These are phyloP conservation scores for Scenedesmus sp. DNA, from an alignment of 163 green algal genomes.

Conservation along the genomic window DNA sequence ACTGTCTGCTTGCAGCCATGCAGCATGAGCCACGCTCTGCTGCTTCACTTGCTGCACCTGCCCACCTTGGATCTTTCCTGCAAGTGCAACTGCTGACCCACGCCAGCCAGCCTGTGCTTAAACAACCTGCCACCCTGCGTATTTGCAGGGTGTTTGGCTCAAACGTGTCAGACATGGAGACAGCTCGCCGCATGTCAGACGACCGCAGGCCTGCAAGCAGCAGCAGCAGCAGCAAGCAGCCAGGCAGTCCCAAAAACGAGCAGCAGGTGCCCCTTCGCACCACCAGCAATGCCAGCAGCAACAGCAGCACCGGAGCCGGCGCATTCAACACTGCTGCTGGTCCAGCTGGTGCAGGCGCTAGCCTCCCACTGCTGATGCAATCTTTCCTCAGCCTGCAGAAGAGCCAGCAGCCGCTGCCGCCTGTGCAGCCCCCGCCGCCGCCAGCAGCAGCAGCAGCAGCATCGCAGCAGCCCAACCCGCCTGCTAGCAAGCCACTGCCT, in stretches of 20 bases:
- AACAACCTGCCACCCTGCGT: no score
- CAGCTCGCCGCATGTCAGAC: slow-evolving; percentile 35
- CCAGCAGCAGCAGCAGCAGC: neutral
- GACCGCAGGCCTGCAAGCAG: neutral
- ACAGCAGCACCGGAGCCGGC: neutral
- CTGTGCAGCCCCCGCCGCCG: neutral
- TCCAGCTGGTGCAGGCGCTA: neutral
- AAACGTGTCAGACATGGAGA: slow-evolving; percentile 31
- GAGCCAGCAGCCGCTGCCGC: neutral
- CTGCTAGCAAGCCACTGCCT: neutral
- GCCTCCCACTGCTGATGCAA: neutral
- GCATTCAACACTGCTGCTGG: neutral
- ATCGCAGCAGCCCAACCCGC: neutral
- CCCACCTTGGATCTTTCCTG: no score
- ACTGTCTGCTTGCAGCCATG: no score
- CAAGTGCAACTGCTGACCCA: no score
- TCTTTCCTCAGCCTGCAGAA: neutral
- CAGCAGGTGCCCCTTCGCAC: neutral
- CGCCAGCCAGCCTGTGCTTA: no score
- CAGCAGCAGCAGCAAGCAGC: neutral
- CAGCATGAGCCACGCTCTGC: no score
- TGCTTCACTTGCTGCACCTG: no score
- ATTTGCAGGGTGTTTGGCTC: slow-evolving; percentile 25
- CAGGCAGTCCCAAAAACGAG: neutral
- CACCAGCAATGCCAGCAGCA: neutral